Evolutionary conservation across 768 basidiomycete species (phyloP), one percentile per base, ranked within the genome.

Genomic region (Scleroderma citrinum): DNA sequence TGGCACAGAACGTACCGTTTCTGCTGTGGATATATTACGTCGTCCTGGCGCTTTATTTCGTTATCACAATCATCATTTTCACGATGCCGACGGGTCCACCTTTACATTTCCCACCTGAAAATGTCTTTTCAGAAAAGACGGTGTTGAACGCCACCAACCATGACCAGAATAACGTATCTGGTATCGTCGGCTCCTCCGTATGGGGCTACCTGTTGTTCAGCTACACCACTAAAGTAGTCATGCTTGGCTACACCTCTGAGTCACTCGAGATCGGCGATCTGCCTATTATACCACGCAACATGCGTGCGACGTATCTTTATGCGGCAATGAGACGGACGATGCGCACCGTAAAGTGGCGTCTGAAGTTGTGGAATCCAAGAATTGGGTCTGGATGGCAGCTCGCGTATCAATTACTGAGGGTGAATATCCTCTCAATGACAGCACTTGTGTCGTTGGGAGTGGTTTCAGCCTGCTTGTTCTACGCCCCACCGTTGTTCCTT

Each of bases 251-350:
- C 66, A 74, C 72, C 2, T 74, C 85, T 2, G 75, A 78, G 48
- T 84, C 78, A 50, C 76, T 95, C 40, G 88, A 95, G 56, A 89
- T 92, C 19, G 90, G 83, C 51, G 92, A 96, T 62, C 71, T 96
- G 26, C 93, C 92, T 5, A 82, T 94, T 47, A 77, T 93, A 8
- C 80, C 87, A 1, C 79, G 74, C 1, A 64, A 77, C 56, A 83
- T 92, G 80, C 87, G 92, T 26, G 73, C 77, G 0, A 74, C 81
- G 5, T 64, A 66, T 57, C 77, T 87, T 48, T 91, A 82, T 56
- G 55, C 77, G n/a, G 59, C 57, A 20, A 90, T 92, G 85, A 81
- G 77, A 49, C 65, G 59, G 5, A 76, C 77, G 1, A 70, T 83
- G 63, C 76, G 72, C 19, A 69, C 69, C 3, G 63, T 80, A 51